Conservation (phyloP, 176 grass and related monocot species). For the Carex scoparia region DNA sequence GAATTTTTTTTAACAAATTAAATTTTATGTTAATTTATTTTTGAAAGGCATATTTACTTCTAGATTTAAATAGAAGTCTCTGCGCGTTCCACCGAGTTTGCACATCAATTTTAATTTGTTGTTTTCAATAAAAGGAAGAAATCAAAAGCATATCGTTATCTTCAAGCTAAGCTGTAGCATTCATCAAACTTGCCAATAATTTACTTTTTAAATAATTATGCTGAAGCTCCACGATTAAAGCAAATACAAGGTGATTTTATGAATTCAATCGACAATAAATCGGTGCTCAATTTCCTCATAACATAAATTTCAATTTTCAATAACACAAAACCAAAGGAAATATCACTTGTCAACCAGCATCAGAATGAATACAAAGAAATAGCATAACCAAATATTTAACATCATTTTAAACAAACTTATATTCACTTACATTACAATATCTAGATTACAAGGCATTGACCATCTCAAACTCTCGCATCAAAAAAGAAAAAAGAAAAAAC, state of each 20-base stretch:
- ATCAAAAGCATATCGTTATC: not conserved
- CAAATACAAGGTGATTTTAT: not conserved
- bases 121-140: not conserved
- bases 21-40: too few relatives aligned
- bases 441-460: conserved; percentile 12
- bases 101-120: not conserved
- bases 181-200: not conserved
- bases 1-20: too few relatives aligned
- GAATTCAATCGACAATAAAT: not conserved
- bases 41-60: too few relatives aligned
- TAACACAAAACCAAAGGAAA: not conserved
- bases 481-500: not conserved
- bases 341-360: not conserved
- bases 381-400: conserved; percentile 13
- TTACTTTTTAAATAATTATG: not conserved
- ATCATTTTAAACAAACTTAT: conserved; percentile 14
- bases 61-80: too few relatives aligned
- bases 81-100: too few relatives aligned
- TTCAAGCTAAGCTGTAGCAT: not conserved
- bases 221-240: not conserved
- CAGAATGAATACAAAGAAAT: not conserved
- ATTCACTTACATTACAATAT: conserved; percentile 15
- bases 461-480: conserved; percentile 5
- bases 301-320: not conserved
- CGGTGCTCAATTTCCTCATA: not conserved